Conservation (phyloP, 345 rosid species). For the Viola odorata region DNA sequence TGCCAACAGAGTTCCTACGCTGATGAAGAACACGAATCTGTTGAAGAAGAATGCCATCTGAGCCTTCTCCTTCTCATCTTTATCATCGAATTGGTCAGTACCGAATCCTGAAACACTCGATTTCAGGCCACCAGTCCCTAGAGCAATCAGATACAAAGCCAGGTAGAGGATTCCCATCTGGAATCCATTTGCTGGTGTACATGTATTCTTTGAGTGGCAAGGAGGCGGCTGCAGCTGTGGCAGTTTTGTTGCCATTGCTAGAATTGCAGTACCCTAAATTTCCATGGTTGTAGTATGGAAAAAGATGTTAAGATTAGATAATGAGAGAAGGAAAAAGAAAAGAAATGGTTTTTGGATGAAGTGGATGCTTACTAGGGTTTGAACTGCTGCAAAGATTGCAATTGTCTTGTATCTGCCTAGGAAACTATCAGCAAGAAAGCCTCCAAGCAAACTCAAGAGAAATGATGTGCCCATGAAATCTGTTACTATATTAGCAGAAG, state of each 20-base stretch:
- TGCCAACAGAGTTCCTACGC: constrained; percentile 49
- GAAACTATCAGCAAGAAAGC: constrained; percentile 62
- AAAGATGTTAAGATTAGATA: neutral
- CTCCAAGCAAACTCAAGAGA: constrained; percentile 55
- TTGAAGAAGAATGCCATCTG: constrained; percentile 60
- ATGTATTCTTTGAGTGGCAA: constrained; percentile 35
- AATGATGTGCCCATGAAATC: constrained; percentile 68
- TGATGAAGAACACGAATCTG: constrained; percentile 56
- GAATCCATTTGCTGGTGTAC: constrained; percentile 47
- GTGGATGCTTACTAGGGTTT: constrained; percentile 40
- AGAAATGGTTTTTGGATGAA: neutral
- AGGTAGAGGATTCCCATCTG: constrained; percentile 73
- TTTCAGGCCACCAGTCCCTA: constrained; percentile 68
- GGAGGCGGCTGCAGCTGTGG: constrained; percentile 65
- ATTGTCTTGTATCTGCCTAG: constrained; percentile 63
- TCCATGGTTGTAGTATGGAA: neutral
- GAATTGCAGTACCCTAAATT: constrained; percentile 64
- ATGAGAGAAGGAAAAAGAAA: neutral
- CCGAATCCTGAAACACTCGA: constrained; percentile 69
- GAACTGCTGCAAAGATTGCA: constrained; percentile 59
- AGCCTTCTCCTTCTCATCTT: constrained; percentile 50
- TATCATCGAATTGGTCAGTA: constrained; percentile 60
- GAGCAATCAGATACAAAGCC: constrained; percentile 49
- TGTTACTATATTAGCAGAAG: constrained; percentile 56
- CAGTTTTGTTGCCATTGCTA: constrained; percentile 51